Evolutionary conservation across 1,139 yeast genomes (phyloP), one percentile per base, ranked within the genome.

Genomic region (Magnusiomyces suaveolens): DNA sequence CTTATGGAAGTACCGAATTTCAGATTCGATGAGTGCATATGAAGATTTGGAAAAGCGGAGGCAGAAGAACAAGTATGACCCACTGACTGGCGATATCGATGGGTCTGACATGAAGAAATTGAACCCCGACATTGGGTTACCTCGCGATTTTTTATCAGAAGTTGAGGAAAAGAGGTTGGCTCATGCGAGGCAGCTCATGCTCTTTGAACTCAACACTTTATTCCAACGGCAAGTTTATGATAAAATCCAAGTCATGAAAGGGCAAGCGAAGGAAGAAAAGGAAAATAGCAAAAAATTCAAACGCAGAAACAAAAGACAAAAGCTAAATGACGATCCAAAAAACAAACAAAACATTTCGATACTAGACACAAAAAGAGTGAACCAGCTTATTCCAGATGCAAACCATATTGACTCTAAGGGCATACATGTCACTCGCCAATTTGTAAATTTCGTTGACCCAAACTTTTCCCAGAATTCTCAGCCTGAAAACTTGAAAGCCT

Each of bases 121-220:
- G n/a, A 50, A 43, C 32, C 43, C 43, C 2, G 49, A 50, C 32
- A 39, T 41, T 12, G 52, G 43, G 2, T 26, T 32, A n/a, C 48
- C 46, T 20, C 24, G 39, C 32, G 46, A 33, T 29, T n/a, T 23
- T 16, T 26, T 47, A 12, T 18, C 50, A 32, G 24, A 21, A 4
- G 26, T 47, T 10, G 26, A 20, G 2, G 50, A 47, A 32, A 47
- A 47, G 26, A n/a, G 50, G 20, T 21, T 47, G 39, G 50, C 43
- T 2, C 50, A 47, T 12, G 29, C 50, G 12, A 25, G 53, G n/a
- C 47, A 52, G 12, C 39, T 55, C 8, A 52, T 63, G 3, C 33
- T 49, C 14, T 54, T 51, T 43, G 66, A 63, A 54, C 4, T 59
- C 10, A 55, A 62, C 49, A 57, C 64, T 1, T 44, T 54, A 1